A percentile compares a stretch with the other conserved stretches of the same genome.
phyloP scores from a whole-genome alignment of 176 grass and related monocot species.

The Phyllostachys edulis region DNA sequence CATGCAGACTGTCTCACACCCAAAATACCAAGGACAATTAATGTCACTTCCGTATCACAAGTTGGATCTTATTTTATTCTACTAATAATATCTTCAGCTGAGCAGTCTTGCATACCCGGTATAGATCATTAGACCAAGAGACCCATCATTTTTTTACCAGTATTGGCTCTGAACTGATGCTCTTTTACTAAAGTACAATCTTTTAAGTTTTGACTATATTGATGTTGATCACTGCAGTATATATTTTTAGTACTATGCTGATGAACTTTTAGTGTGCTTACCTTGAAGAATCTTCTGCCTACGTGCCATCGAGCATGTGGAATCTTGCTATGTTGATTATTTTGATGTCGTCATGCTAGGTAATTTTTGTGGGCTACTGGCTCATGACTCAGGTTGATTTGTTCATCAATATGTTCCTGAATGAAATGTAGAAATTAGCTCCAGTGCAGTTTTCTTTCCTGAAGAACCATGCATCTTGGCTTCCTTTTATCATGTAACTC shows the following conservation, averaged over 20 bases:
- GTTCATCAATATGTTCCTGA: background rate
- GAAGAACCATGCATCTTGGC: conserved; percentile 5
- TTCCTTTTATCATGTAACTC: background rate
- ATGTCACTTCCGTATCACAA: background rate
- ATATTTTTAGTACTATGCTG: background rate
- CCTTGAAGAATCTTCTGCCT: background rate
- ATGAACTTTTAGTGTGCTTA: background rate
- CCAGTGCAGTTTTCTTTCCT: background rate
- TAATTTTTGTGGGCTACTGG: conserved; percentile 15
- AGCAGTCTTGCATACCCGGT: conserved; percentile 1
- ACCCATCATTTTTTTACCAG: background rate
- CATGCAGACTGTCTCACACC: background rate
- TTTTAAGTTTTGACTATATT: background rate
- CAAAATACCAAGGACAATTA: background rate
- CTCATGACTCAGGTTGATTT: background rate
- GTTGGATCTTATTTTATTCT: background rate
- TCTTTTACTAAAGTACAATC: background rate
- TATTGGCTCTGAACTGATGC: background rate
- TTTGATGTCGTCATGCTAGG: background rate
- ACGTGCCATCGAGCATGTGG: conserved; percentile 11
- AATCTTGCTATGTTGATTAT: background rate
- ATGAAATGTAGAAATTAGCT: conserved; percentile 8
- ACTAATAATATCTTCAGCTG: background rate
- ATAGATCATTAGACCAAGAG: background rate
- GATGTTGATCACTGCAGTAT: background rate